These are phyloP conservation scores for Exophiala viscosa DNA, from an alignment of 2,329 filamentous ascomycete genomes.

Conservation along the genomic window DNA sequence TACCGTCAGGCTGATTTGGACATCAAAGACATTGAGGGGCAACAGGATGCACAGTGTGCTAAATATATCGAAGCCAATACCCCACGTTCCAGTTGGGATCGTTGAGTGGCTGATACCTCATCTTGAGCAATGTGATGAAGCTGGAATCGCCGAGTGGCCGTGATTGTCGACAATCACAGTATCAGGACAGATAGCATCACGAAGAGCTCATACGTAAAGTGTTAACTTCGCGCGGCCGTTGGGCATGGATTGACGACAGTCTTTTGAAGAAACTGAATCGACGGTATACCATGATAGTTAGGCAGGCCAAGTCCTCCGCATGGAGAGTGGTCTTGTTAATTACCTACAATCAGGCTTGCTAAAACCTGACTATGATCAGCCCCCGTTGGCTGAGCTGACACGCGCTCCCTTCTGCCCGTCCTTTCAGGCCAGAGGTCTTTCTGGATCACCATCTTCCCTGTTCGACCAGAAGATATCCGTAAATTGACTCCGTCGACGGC, in stretches of 20 bases:
- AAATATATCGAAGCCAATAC: not conserved
- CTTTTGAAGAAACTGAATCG: too few species aligned
- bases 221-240: too few species aligned
- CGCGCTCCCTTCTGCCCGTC: not conserved
- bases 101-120: slow-evolving; percentile 1
- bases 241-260: too few species aligned
- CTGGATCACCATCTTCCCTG: not conserved
- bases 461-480: not conserved
- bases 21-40: not conserved
- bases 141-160: not conserved
- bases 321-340: too few species aligned
- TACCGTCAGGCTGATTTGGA: not conserved
- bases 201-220: too few species aligned
- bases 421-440: not conserved
- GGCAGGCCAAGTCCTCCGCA: too few species aligned
- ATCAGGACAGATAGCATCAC: not conserved
- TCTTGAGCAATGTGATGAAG: not conserved
- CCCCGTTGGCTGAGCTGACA: slow-evolving; percentile 1
- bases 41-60: not conserved
- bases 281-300: too few species aligned
- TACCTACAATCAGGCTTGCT: too few species aligned
- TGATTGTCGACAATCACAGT: not conserved
- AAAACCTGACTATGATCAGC: too few species aligned
- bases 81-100: slow-evolving; percentile 1
- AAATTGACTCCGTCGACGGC: not conserved